A percentile compares a stretch with the other conserved stretches of the same genome.
Evolutionary conservation across 129 eudicot genomes (phyloP).

Genomic region (Artemisia annua): DNA sequence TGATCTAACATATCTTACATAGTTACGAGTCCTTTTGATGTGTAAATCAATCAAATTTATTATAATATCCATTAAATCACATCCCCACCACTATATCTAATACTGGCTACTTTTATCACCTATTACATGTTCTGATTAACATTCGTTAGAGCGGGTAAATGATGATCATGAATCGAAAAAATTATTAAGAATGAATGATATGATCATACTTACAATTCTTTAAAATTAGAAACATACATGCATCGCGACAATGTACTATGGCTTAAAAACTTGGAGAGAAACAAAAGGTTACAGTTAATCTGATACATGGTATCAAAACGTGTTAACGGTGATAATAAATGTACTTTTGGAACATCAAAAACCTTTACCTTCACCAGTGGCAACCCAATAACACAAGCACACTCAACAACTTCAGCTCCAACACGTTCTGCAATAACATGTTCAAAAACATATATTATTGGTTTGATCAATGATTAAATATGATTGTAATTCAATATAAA

Average conservation of each 20-base stretch:
- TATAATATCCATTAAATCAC: no score
- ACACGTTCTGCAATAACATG: slow-evolving; percentile 23
- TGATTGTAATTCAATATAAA: not conserved
- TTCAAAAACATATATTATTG: not conserved
- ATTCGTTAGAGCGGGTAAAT: not conserved
- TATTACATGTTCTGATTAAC: not conserved
- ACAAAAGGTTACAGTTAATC: not conserved
- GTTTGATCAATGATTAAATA: not conserved
- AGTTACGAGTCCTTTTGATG: no score
- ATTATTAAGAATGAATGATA: not conserved
- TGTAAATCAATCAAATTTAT: no score
- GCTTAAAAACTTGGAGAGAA: no score
- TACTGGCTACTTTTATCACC: not conserved
- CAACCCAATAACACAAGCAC: slow-evolving; percentile 38
- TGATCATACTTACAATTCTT: not conserved
- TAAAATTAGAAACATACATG: no score
- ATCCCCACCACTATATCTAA: no score
- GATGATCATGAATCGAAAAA: not conserved
- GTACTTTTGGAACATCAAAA: not conserved
- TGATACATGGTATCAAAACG: not conserved
- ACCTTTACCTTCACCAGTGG: slow-evolving; percentile 68
- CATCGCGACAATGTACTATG: no score
- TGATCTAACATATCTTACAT: no score
- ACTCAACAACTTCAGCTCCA: slow-evolving; percentile 18
- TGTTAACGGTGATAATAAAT: no score